Base-by-base conservation (phyloP, 2,329 filamentous ascomycete genomes). In the Penicillium sp. region DNA sequence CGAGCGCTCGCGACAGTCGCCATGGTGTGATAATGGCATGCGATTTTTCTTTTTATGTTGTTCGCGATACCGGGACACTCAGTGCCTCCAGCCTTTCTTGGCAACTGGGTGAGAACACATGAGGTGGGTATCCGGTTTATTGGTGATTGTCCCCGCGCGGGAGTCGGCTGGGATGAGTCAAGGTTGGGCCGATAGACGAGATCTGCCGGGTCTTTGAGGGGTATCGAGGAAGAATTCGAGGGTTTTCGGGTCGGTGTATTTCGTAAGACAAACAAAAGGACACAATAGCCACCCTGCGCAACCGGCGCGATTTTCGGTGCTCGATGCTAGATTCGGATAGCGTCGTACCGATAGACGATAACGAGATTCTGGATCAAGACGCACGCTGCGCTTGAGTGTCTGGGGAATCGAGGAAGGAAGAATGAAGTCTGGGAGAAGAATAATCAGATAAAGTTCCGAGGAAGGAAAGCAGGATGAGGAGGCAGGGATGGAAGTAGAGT, bases 401-500 rank as follows among this genome's bases (percentile, higher is more conserved):
- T 22, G 11, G 18, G 5, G 23, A 29, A 20, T 26, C 4, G 6
- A 37, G 44, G 40, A n/a, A 49, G 25, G 20, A 23, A 31, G 18
- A 31, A 46, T 56, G 53, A 41, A 41, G 45, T 31, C 37, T 43
- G 43, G 43, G 49, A 47, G 48, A 43, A 42, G 43, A 37, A 20
- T 47, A 51, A 55, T 47, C 46, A 41, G 45, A 29, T 15, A 37
- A 18, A 49, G 14, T 40, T 49, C 22, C 45, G 15, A 18, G 23
- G 14, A 40, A 33, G 31, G 49, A 46, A 55, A 51, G n/a, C n/a
- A 44, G 53, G 53, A 58, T 52, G 35, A 58, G 57, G 49, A 62
- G 58, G 61, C 53, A 65, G 57, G 62, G 63, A 63, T 60, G 52
- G 49, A 57, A 55, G 56, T 46, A 62, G 43, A 26, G 25, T 47